Evolutionary conservation across 192 early-diverging fungal species (phyloP).

Genomic region (Gryganskiella cystojenkinii): DNA sequence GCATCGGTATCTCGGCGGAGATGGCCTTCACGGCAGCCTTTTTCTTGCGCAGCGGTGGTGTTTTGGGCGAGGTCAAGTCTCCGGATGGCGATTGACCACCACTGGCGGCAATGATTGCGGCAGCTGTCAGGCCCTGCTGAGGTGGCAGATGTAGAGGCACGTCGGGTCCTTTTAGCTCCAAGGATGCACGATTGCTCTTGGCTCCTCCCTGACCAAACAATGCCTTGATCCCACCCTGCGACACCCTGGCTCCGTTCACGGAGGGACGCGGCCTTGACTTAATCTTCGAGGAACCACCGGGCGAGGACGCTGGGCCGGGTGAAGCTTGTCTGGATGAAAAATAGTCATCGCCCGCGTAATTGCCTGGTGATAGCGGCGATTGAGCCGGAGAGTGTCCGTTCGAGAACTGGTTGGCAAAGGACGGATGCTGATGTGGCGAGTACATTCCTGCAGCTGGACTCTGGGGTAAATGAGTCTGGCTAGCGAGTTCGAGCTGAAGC

Average conservation of each 20-base stretch:
- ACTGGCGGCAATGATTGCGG: slow-evolving; percentile 20
- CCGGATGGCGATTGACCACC: slow-evolving; percentile 14
- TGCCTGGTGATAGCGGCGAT: slow-evolving; percentile 41
- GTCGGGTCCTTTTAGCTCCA: slow-evolving; percentile 41
- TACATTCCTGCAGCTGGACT: slow-evolving; percentile 23
- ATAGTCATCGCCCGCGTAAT: slow-evolving; percentile 41
- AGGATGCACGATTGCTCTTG: slow-evolving; percentile 31
- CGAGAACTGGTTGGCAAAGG: slow-evolving; percentile 36
- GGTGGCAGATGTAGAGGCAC: neutral
- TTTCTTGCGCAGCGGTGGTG: slow-evolving; percentile 25
- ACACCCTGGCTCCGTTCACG: slow-evolving; percentile 19
- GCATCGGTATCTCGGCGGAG: slow-evolving; percentile 35
- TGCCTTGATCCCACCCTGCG: slow-evolving; percentile 49
- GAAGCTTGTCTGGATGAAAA: slow-evolving; percentile 42
- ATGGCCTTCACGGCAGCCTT: slow-evolving; percentile 23
- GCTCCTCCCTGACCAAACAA: slow-evolving; percentile 30
- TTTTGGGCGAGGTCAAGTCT: slow-evolving; percentile 6
- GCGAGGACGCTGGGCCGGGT: slow-evolving; percentile 38
- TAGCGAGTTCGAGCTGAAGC: slow-evolving; percentile 30
- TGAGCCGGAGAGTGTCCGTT: slow-evolving; percentile 38
- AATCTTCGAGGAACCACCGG: slow-evolving; percentile 33
- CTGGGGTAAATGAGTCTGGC: slow-evolving; percentile 37
- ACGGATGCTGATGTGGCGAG: slow-evolving; percentile 19
- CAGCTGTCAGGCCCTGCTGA: slow-evolving; percentile 17
- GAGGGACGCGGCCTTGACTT: slow-evolving; percentile 45